Conservation (phyloP, 495 filamentous ascomycete genomes). For the Neurospora sp. region DNA sequence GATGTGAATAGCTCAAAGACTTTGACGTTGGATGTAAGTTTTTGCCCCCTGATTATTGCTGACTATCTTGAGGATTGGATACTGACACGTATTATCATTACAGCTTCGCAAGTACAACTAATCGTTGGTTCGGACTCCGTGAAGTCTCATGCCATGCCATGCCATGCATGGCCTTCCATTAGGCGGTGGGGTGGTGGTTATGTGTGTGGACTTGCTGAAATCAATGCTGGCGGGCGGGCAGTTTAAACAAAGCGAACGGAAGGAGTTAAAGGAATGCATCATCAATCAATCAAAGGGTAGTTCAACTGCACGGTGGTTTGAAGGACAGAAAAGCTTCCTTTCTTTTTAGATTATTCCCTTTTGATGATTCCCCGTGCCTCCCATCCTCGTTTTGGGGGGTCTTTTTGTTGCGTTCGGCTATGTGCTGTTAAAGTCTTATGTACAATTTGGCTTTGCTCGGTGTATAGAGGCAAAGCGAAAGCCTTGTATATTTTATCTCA, state of each 20-base stretch:
- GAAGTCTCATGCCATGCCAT: background rate
- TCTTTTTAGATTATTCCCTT: background rate
- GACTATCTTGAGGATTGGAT: background rate
- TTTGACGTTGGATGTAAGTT: slow-evolving; percentile 87
- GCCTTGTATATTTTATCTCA: background rate
- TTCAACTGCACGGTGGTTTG: background rate
- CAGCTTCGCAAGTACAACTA: slow-evolving; percentile 27
- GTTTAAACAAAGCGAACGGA: background rate
- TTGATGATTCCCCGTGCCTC: background rate
- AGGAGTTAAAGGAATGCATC: background rate
- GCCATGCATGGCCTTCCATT: background rate
- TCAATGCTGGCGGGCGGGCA: background rate
- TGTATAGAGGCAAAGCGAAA: background rate
- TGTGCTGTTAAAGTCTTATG: background rate
- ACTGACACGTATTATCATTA: background rate
- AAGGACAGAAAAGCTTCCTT: background rate
- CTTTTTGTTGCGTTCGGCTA: background rate
- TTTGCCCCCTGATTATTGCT: background rate
- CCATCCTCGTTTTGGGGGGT: background rate
- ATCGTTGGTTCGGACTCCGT: background rate
- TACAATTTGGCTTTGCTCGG: background rate
- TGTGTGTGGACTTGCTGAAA: background rate
- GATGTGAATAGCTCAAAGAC: slow-evolving; percentile 78
- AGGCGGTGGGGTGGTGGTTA: background rate
- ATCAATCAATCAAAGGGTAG: background rate